Base-by-base conservation (phyloP, 163 green algal species). In the Scenedesmus sp. region DNA sequence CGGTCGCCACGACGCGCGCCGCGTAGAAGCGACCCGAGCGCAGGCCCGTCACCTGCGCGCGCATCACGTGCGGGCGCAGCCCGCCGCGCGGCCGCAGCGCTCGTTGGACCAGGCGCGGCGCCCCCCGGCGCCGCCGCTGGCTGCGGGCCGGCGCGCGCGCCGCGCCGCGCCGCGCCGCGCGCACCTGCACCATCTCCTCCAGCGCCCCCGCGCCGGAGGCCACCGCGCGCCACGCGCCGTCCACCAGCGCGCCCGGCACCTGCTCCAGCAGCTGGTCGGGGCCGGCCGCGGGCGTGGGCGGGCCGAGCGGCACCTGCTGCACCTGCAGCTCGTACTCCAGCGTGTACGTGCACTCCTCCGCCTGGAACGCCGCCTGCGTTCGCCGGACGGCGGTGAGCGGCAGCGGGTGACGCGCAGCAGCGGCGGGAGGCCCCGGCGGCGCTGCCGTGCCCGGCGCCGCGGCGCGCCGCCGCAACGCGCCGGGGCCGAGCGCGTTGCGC, bases 11-110 rank as follows among this genome's bases (percentile, higher is more conserved):
- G 5, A 95, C 67, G 11, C 90, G 66, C 18, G 85, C 79, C 3
- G 86, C 88, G 34, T 95, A 94, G 2, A 66, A 78, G 5, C 87
- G 63, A 0, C 90, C 90, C 7, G 91, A 81, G 7, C 83, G 84
- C 58, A 95, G 44, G 0, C 84, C 78, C 18, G 74, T 80, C 22
- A 95, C 86, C 88, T 94, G 86, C 36, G 77, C 29, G n/a, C n/a
- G n/a, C n/a, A n/a, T n/a, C n/a, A n/a, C n/a, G n/a, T n/a, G n/a
- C n/a, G n/a, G n/a, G n/a, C n/a, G n/a, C n/a, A n/a, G n/a, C n/a
- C n/a, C n/a, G 13, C 14, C 22, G 29, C 28, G 22, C 1, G n/a
- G 31, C 31, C 39, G 39, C 39, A 47, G 39, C 39, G n/a, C n/a
- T n/a, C n/a, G n/a, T n/a, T n/a, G n/a, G n/a, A n/a, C n/a, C n/a